Percentiles rank a stretch among this genome's conserved stretches.
Evolutionary conservation across 2,329 filamentous ascomycete genomes (phyloP).

Genomic region (Ophiognomonia clavigignenti-juglandacearum): DNA sequence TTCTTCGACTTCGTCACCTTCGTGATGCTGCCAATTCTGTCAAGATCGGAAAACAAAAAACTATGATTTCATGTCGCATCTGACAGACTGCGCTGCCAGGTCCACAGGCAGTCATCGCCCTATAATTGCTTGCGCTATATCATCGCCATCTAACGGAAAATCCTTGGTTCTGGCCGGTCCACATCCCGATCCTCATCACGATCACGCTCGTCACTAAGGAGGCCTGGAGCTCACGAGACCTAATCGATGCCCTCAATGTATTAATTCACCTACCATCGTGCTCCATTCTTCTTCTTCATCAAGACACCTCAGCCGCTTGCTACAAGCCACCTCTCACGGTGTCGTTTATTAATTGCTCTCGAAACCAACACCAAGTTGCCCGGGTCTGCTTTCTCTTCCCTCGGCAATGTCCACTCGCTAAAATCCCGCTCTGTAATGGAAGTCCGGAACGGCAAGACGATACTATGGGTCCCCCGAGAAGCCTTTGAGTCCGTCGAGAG

Average conservation of each 20-base stretch:
- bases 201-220: background rate
- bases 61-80: constrained; percentile 7
- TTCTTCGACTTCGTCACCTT: background rate
- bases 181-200: background rate
- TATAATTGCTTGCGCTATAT: background rate
- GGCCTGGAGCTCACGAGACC: constrained; percentile 10
- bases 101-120: background rate
- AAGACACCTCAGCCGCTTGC: background rate
- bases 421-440: too few species aligned
- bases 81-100: background rate
- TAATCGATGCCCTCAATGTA: constrained; percentile 8
- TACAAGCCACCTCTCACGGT: too few species aligned
- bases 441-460: constrained; percentile 12
- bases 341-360: background rate
- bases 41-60: background rate
- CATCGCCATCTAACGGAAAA: background rate
- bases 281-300: background rate
- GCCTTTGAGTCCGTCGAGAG: constrained; percentile 13
- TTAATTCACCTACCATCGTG: background rate
- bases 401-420: constrained; percentile 12
- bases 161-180: background rate
- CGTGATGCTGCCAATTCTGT: background rate
- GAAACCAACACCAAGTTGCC: background rate
- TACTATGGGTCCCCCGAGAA: constrained; percentile 15
- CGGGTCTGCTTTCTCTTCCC: background rate